Evolutionary conservation across 2,329 filamentous ascomycete genomes (phyloP).

Genomic region (Fusarium palustre): DNA sequence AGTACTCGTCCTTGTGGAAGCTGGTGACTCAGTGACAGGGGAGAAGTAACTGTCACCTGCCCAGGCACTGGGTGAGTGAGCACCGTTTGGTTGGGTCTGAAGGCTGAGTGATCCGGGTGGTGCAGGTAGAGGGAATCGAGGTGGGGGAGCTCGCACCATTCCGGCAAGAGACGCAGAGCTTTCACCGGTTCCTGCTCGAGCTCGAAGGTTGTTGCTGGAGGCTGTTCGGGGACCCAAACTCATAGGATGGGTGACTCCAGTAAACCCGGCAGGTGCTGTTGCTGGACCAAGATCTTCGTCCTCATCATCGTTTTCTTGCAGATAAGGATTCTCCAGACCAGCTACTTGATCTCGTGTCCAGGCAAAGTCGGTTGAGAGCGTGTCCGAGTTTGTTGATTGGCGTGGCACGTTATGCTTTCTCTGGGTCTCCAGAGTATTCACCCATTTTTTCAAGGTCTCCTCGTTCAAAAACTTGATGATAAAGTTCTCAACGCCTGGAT

Average conservation of each 20-base stretch:
- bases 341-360: constrained; percentile 78
- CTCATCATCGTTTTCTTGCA: constrained; percentile 68
- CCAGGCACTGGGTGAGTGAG: constrained; percentile 70
- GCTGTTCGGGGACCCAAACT: constrained; percentile 56
- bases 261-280: constrained; percentile 53
- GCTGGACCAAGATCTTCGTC: constrained; percentile 64
- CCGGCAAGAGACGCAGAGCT: constrained; percentile 69
- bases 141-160: constrained; percentile 71
- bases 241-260: constrained; percentile 44
- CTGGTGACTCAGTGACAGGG: constrained; percentile 82
- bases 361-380: constrained; percentile 77
- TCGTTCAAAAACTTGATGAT: constrained; percentile 94
- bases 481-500: constrained; percentile 95
- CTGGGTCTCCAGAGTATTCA: constrained; percentile 80
- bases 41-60: constrained; percentile 93
- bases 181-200: constrained; percentile 80
- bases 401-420: constrained; percentile 70
- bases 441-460: constrained; percentile 94
- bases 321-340: constrained; percentile 84
- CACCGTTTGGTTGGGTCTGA: constrained; percentile 65
- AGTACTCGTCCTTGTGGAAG: constrained; percentile 79
- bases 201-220: constrained; percentile 79
- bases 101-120: constrained; percentile 72
- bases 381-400: constrained; percentile 60
- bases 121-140: constrained; percentile 76